Evolutionary conservation across 1,284 basidiomycete genomes (phyloP), one percentile per base, ranked within the genome.

Genomic region (Pulveroboletus sp.): DNA sequence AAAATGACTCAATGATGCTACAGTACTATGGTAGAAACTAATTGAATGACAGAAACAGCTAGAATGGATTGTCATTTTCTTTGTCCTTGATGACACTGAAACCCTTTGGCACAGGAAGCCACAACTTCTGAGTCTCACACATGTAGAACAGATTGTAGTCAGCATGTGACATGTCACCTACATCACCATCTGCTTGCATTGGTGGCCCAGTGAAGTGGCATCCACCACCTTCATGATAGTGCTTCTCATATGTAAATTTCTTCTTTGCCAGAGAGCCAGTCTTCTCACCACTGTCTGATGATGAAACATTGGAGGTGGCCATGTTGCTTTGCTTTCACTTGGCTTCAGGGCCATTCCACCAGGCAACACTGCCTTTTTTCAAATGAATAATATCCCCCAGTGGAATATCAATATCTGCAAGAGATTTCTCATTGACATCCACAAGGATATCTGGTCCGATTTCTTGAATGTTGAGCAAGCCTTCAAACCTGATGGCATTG

Each of bases 401-500:
- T 14, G 31, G 22, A 6, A 66, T 44, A 1, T 56, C 52, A 10
- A 56, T 26, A 1, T 12, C 29, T 0, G 10, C 0, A 0, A 65
- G 28, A 1, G 15, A n/a, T 8, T 59, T 39, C 12, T 63, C 39
- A 20, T 46, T n/a, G 0, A 61, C 28, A 0, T 57, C 25, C 0
- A 35, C 5, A 11, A 66, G 49, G 10, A 66, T 58, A 33, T 67
- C 56, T 10, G 48, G 61, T 1, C 65, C 59, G 26, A 59, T 61
- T 10, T 43, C 42, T 18, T 56, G 42, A 1, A 38, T 4, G 2
- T 20, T 3, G 11, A 65, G 35, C 15, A 17, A 12, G 33, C 33
- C 33, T 14, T 7, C 29, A 31, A 14, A 35, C 15, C 15, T 35
- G 4, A 14, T 35, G 5, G 15, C 33, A 17, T 35, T 14, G 10